Percentiles rank a stretch among this genome's conserved stretches.
Conservation (phyloP, 495 filamentous ascomycete species). For the Podospora fimiseda region DNA sequence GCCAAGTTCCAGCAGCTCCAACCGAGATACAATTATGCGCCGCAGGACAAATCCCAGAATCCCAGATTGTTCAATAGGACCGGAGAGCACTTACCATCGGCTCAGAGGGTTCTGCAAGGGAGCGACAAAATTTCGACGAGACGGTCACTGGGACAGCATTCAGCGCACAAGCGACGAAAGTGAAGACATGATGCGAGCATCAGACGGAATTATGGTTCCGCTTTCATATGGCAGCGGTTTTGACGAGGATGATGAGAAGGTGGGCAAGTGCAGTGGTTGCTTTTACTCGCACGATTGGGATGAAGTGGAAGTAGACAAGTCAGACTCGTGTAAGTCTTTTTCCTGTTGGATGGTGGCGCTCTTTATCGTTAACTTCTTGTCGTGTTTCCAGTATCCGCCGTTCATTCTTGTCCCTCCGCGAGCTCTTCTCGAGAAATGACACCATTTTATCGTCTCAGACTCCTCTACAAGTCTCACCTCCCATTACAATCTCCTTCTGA, state of each 20-base stretch:
- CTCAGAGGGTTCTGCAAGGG: constrained; percentile 23
- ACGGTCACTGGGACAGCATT: constrained; percentile 22
- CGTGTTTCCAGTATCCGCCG: background rate
- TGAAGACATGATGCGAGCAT: constrained; percentile 18
- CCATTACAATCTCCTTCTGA: constrained; percentile 3
- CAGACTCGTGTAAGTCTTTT: background rate
- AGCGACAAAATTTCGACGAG: constrained; percentile 16
- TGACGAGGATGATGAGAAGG: constrained; percentile 7
- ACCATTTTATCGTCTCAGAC: constrained; percentile 27
- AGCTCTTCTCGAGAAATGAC: constrained; percentile 20
- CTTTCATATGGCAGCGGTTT: constrained; percentile 7
- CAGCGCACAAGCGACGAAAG: constrained; percentile 12
- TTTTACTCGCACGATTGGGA: constrained; percentile 28
- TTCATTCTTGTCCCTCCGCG: background rate
- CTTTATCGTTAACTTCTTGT: too few relatives aligned
- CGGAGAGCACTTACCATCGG: constrained; percentile 18
- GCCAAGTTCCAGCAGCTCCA: background rate
- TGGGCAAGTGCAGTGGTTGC: constrained; percentile 28
- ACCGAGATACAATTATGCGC: constrained; percentile 1
- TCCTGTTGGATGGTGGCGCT: too few relatives aligned
- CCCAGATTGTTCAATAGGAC: constrained; percentile 17
- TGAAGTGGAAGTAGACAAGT: constrained; percentile 26
- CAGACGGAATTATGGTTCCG: constrained; percentile 15
- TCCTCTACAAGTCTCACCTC: constrained; percentile 37
- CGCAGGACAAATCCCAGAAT: constrained; percentile 7